phyloP scores from a whole-genome alignment of 345 rosid genomes.

The Pseudoturritis turrita region DNA sequence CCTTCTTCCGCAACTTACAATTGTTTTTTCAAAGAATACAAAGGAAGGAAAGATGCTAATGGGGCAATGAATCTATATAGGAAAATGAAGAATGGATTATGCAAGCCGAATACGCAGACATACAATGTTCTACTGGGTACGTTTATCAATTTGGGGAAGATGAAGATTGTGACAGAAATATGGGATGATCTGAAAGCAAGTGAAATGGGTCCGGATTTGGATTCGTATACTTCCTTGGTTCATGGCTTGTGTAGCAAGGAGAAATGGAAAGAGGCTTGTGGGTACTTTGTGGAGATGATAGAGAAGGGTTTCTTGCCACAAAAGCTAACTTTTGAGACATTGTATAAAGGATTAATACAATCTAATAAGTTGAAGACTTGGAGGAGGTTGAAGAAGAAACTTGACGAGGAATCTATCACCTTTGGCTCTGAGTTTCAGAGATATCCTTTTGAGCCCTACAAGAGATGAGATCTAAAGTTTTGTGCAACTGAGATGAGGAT shows the following conservation, averaged over 20 bases:
- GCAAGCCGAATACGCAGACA: constrained; percentile 45
- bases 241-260: constrained; percentile 64
- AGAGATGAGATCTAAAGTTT: constrained; percentile 37
- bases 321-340: constrained; percentile 75
- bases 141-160: constrained; percentile 50
- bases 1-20: constrained; percentile 65
- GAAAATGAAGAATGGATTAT: constrained; percentile 51
- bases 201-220: constrained; percentile 60
- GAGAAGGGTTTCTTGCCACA: constrained; percentile 88
- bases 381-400: constrained; percentile 88
- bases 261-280: constrained; percentile 76
- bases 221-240: constrained; percentile 67
- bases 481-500: too few species aligned
- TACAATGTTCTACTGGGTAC: constrained; percentile 64
- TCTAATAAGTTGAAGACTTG: constrained; percentile 84
- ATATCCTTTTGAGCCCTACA: constrained; percentile 62
- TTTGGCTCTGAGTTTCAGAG: constrained; percentile 69
- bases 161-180: constrained; percentile 55
- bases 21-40: constrained; percentile 87
- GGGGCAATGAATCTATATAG: constrained; percentile 65
- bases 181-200: constrained; percentile 68
- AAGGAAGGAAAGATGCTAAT: constrained; percentile 63
- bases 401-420: constrained; percentile 67
- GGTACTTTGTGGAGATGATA: constrained; percentile 80
- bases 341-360: constrained; percentile 75